A percentile compares a stretch with the other conserved stretches of the same genome.
These are phyloP conservation scores for Sarocladium oryzae DNA, from an alignment of 2,329 filamentous ascomycete species.

Conservation along the genomic window DNA sequence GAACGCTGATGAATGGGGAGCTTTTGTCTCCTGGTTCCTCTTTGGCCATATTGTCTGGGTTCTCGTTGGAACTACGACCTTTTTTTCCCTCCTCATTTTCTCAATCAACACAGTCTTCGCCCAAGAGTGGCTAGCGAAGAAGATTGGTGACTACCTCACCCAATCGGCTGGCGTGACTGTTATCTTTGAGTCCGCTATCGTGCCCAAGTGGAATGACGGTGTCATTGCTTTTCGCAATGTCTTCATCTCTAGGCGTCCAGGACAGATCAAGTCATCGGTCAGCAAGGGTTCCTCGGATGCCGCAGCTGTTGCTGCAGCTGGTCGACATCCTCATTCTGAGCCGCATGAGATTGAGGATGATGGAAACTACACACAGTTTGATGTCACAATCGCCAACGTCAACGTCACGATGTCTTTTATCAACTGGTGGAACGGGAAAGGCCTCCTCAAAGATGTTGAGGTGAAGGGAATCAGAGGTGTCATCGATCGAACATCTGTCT, in stretches of 20 bases:
- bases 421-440: slow-evolving; percentile 99
- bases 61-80: slow-evolving; percentile 93
- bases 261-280: slow-evolving; percentile 73
- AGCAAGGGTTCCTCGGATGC: slow-evolving; percentile 88
- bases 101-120: slow-evolving; percentile 94
- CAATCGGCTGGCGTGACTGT: slow-evolving; percentile 89
- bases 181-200: slow-evolving; percentile 95
- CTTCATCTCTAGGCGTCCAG: slow-evolving; percentile 86
- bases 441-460: slow-evolving; percentile 83
- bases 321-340: slow-evolving; percentile 41
- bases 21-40: slow-evolving; percentile 89
- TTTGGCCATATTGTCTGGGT: slow-evolving; percentile 93
- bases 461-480: slow-evolving; percentile 90
- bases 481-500: slow-evolving; percentile 79
- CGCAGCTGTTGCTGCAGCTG: slow-evolving; percentile 77
- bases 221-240: slow-evolving; percentile 97
- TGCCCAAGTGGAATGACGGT: slow-evolving; percentile 89
- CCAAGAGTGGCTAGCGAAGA: slow-evolving; percentile 89
- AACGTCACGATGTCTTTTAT: slow-evolving; percentile 94
- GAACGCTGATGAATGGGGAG: slow-evolving; percentile 93
- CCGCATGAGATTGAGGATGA: slow-evolving; percentile 57
- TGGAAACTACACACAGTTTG: slow-evolving; percentile 96
- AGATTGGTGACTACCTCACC: slow-evolving; percentile 93
- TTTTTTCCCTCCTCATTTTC: slow-evolving; percentile 86
- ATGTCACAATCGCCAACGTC: slow-evolving; percentile 88